These are phyloP conservation scores for Dactylellina leptospora DNA, from an alignment of 2,329 filamentous ascomycete genomes.

Conservation along the genomic window DNA sequence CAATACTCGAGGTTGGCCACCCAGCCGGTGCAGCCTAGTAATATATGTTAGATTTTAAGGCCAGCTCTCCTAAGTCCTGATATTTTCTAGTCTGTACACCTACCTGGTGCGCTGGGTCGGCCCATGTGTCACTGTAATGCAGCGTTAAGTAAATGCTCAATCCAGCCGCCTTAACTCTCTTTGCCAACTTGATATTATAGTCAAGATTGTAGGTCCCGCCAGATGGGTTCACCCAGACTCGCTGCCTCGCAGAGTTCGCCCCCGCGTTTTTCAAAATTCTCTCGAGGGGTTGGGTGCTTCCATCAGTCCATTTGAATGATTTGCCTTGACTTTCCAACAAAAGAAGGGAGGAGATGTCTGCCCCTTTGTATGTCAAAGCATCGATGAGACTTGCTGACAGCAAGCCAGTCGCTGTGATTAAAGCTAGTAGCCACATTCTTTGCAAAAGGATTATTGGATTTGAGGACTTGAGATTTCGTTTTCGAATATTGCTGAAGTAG, in stretches of 20 bases:
- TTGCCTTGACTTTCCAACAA: constrained; percentile 70
- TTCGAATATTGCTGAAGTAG: too few species aligned
- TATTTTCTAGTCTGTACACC: constrained; percentile 18
- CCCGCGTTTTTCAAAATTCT: constrained; percentile 70
- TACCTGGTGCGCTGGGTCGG: constrained; percentile 71
- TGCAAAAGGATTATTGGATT: not conserved
- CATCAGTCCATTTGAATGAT: constrained; percentile 68
- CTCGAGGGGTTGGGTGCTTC: constrained; percentile 68
- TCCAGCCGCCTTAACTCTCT: constrained; percentile 71
- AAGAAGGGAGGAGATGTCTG: constrained; percentile 74
- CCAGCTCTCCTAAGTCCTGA: too few species aligned
- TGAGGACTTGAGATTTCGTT: not conserved
- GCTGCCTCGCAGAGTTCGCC: constrained; percentile 75
- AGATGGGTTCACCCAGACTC: constrained; percentile 75
- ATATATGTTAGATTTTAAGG: too few species aligned
- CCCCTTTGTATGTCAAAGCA: constrained; percentile 71
- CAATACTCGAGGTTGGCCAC: constrained; percentile 69
- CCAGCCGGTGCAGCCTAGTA: constrained; percentile 68
- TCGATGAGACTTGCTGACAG: constrained; percentile 57
- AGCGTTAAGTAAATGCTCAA: constrained; percentile 71
- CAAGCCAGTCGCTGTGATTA: constrained; percentile 12
- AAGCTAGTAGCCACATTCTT: constrained; percentile 20
- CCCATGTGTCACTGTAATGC: constrained; percentile 76
- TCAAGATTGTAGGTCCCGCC: constrained; percentile 73
- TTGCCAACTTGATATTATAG: constrained; percentile 75